Conservation (phyloP, 2,329 filamentous ascomycete genomes). For the Aspergillus alliaceus region DNA sequence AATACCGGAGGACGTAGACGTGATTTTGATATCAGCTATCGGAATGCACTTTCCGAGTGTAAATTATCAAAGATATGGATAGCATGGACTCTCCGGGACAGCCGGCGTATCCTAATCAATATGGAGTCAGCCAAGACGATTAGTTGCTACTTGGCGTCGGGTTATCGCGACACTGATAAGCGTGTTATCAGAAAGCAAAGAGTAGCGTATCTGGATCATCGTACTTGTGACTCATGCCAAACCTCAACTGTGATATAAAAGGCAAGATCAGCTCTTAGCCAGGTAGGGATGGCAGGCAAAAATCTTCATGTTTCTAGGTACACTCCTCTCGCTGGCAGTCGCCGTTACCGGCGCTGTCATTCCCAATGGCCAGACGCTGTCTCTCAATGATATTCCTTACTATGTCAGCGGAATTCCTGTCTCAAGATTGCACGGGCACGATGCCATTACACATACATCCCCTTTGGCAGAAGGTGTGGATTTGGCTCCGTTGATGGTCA, state of each 20-base stretch:
- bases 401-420: conserved; percentile 24
- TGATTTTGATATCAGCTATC: not conserved
- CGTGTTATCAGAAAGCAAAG: not conserved
- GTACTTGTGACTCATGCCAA: not conserved
- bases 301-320: not conserved
- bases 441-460: not conserved
- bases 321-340: not conserved
- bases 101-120: not conserved
- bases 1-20: not conserved
- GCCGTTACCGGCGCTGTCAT: conserved; percentile 1
- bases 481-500: conserved; percentile 18
- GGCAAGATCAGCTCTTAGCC: not conserved
- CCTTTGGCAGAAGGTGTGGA: not conserved
- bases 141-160: not conserved
- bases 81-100: not conserved
- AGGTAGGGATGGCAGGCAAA: not conserved
- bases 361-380: conserved; percentile 4
- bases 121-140: not conserved
- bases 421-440: conserved; percentile 7
- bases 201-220: not conserved
- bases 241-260: not conserved
- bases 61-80: too few relatives aligned
- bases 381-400: conserved; percentile 32
- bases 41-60: too few relatives aligned
- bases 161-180: conserved; percentile 1